Conservation (phyloP, 352 stramenopile species). For the Lagenidium giganteum region DNA sequence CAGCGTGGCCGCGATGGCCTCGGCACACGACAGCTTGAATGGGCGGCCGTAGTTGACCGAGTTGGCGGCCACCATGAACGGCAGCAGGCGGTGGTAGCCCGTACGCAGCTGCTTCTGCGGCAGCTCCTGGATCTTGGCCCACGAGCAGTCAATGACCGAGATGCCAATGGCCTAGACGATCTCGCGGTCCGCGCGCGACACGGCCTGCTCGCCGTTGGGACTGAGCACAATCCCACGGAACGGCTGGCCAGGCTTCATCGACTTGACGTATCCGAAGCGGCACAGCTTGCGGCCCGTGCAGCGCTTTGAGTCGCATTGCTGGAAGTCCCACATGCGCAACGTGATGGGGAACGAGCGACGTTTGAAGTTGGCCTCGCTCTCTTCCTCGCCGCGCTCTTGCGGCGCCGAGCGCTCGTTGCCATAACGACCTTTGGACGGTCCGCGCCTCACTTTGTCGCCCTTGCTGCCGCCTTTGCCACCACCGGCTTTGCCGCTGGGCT, state of each 20-base stretch:
- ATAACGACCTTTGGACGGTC: no score
- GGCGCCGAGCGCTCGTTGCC: no score
- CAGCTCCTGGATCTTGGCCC: conserved; percentile 94
- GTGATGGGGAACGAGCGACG: conserved; percentile 73
- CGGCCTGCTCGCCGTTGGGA: conserved; percentile 83
- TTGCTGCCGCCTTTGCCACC: no score
- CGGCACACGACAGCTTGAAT: conserved; percentile 95
- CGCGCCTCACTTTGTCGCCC: no score
- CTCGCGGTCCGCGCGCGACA: conserved; percentile 86
- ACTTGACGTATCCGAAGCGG: conserved; percentile 89
- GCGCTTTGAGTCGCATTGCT: conserved; percentile 94
- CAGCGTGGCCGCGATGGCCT: conserved; percentile 96
- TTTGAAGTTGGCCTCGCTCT: conserved; percentile 59
- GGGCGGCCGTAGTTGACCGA: conserved; percentile 98
- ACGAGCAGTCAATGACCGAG: conserved; percentile 98
- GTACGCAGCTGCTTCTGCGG: conserved; percentile 93
- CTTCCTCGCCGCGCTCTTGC: conserved; percentile 38
- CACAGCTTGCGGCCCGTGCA: conserved; percentile 92
- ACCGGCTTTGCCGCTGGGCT: no score
- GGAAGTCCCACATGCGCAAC: conserved; percentile 94
- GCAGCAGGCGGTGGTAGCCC: conserved; percentile 93
- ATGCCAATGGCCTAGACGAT: conserved; percentile 85
- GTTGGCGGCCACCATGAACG: conserved; percentile 98
- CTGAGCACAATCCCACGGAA: conserved; percentile 96
- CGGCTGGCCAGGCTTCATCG: conserved; percentile 87